Evolutionary conservation across 2,329 filamentous ascomycete genomes (phyloP).

Genomic region (Diplocarpon mali): DNA sequence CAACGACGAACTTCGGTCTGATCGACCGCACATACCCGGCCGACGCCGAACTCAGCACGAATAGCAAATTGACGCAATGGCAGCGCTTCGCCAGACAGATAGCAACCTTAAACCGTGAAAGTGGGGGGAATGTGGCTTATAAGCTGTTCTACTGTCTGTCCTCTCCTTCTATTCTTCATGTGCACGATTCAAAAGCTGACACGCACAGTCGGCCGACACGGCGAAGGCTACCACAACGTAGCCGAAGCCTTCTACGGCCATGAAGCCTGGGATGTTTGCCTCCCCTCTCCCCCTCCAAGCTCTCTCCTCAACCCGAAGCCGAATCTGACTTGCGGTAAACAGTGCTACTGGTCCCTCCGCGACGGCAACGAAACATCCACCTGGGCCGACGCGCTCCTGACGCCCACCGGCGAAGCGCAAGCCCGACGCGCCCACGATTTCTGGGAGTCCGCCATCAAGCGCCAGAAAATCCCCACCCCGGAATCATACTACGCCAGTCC

Average conservation of each 20-base stretch:
- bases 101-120: conserved; percentile 38
- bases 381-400: conserved; percentile 57
- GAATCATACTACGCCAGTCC: conserved; percentile 56
- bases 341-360: conserved; percentile 55
- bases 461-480: conserved; percentile 46
- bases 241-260: conserved; percentile 59
- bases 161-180: neutral
- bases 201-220: conserved; percentile 49
- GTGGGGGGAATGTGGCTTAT: conserved; percentile 39
- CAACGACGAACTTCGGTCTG: conserved; percentile 52
- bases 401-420: conserved; percentile 43
- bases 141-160: conserved; percentile 46
- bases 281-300: neutral
- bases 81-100: conserved; percentile 51
- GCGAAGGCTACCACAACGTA: conserved; percentile 53
- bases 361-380: conserved; percentile 50
- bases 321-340: neutral
- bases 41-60: conserved; percentile 34
- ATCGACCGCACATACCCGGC: conserved; percentile 49
- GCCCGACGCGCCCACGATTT: conserved; percentile 49
- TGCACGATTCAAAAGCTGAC: conserved; percentile 10
- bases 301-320: conserved; percentile 1
- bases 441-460: conserved; percentile 41
- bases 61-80: conserved; percentile 45
- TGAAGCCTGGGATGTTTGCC: conserved; percentile 53